phyloP scores from a whole-genome alignment of 306 rosid genomes.

The Ziziphus jujuba region DNA sequence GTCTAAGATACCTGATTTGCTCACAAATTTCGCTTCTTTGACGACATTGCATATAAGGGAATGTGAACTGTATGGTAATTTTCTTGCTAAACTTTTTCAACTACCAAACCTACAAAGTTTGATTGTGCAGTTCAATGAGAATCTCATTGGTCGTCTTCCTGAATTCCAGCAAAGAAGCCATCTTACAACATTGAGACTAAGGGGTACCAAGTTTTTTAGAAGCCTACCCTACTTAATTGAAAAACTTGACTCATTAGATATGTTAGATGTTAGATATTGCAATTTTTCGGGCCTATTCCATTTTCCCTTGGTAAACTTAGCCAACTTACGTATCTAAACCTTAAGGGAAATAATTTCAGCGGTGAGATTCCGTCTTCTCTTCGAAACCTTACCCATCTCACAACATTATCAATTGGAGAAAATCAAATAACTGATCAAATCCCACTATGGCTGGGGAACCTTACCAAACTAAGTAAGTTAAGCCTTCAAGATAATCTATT shows the following conservation, averaged over 20 bases:
- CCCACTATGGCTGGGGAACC: not conserved
- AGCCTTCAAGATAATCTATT: rapidly evolving
- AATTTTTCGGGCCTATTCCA: slow-evolving; percentile 6
- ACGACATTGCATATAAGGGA: not conserved
- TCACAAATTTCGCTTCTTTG: too few species aligned
- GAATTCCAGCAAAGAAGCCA: not conserved
- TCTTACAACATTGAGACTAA: not conserved
- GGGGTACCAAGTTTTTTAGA: not conserved
- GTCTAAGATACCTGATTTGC: too few species aligned
- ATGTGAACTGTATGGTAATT: not conserved
- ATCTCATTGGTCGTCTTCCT: not conserved
- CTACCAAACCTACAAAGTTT: not conserved
- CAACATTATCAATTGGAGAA: too few species aligned
- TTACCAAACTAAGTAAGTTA: not conserved
- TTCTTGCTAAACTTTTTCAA: not conserved
- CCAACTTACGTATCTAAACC: not conserved
- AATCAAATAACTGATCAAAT: not conserved
- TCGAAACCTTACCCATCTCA: not conserved
- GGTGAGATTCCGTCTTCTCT: slow-evolving; percentile 6
- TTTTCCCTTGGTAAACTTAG: not conserved
- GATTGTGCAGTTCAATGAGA: not conserved
- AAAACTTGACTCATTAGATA: not conserved
- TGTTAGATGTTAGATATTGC: not conserved
- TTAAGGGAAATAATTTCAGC: not conserved
- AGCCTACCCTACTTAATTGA: not conserved